These are phyloP conservation scores for Simmondsia chinensis DNA, from an alignment of 148 eudicot genomes.

Conservation along the genomic window DNA sequence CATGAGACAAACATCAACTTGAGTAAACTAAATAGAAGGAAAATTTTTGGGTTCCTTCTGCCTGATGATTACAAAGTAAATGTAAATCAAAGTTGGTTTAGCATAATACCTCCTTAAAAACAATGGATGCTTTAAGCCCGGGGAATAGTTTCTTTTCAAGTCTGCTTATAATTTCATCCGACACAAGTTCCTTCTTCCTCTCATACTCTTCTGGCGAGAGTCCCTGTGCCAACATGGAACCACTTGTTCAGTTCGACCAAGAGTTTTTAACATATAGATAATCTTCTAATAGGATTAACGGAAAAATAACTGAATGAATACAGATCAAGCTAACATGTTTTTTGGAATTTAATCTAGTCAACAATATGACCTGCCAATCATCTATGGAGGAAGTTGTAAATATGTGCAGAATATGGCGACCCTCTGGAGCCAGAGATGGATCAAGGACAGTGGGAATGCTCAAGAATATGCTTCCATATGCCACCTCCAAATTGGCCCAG, in stretches of 20 bases:
- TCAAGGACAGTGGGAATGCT: constrained; percentile 98
- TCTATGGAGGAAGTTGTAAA: constrained; percentile 87
- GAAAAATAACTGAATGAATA: background rate
- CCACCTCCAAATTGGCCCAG: constrained; percentile 62
- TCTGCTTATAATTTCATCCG: constrained; percentile 77
- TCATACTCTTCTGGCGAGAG: constrained; percentile 61
- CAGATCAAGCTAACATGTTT: background rate
- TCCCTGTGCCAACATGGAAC: constrained; percentile 35
- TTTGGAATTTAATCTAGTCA: background rate
- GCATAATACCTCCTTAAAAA: constrained; percentile 67
- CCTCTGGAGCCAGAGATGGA: constrained; percentile 83
- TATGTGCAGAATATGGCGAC: constrained; percentile 87
- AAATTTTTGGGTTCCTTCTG: no score
- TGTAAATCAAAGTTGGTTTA: background rate
- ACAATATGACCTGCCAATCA: constrained; percentile 71
- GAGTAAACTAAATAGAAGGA: no score
- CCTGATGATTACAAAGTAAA: no score
- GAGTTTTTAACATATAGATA: background rate
- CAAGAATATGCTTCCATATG: constrained; percentile 94
- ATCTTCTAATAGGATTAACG: background rate
- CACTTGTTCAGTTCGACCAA: background rate
- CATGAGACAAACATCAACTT: no score
- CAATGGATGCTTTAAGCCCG: constrained; percentile 71
- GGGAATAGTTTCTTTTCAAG: constrained; percentile 85
- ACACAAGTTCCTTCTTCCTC: constrained; percentile 75